Base-by-base conservation (phyloP, 2,329 filamentous ascomycete species). In the Xylaria sp. region DNA sequence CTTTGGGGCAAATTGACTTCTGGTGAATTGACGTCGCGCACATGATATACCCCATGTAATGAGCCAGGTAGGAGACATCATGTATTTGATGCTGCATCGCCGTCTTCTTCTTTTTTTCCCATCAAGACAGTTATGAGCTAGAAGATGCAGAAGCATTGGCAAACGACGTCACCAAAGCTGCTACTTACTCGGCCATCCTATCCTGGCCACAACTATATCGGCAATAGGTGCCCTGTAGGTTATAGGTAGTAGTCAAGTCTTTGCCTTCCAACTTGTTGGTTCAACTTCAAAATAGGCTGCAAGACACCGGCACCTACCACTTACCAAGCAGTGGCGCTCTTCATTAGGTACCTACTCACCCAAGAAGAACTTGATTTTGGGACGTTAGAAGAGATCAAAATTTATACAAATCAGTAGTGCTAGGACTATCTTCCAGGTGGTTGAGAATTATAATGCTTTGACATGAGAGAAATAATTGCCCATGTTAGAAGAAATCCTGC, bases 21-120 rank as follows among this genome's bases (percentile, higher is more conserved):
- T 46, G 46, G 62, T 43, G 31, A 54, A 54, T 39, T 31, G 56
- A 68, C 62, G 56, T 61, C 56, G 55, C n/a, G 15, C 31, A 60
- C 13, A 28, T 33, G 36, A 36, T 39, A 36, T 36, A 41, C 23
- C 18, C 2, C 56, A 28, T 2, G 25, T 31, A 12, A 48, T 33
- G 23, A 15, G 36, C 20, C 36, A 55, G 52, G 49, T 15, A 25
- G 41, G 28, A 58, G 18, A 33, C 7, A 36, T 52, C 12, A 36
- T 52, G 54, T 57, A 25, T 58, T 58, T 58, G 56, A 31, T n/a
- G 36, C 33, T 31, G 25, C 46, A 49, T 68, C 33, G 66, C 28
- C 41, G 48, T 28, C 28, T 28, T 4, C 28, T 28, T 28, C 2
- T 28, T 49, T 43, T 56, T 55, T 55, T 28, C 48, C 41, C 28